Conservation (phyloP, 805 yeast species). For the Metschnikowia vanudenii region DNA sequence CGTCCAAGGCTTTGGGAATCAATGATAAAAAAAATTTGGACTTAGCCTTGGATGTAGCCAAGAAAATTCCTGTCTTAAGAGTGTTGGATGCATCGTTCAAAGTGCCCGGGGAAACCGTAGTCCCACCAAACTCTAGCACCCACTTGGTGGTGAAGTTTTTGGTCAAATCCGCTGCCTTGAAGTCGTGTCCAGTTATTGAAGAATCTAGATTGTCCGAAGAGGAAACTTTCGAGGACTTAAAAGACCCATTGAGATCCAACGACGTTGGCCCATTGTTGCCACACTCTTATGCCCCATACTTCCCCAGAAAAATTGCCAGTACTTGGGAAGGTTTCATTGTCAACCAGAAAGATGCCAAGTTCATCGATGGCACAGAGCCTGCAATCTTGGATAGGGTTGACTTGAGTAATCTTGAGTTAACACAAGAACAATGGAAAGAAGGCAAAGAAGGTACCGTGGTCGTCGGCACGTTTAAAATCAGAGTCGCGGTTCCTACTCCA, state of each 20-base stretch:
- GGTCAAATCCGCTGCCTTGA: constrained; percentile 70
- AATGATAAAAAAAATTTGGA: constrained; percentile 44
- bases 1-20: constrained; percentile 56
- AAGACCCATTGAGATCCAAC: constrained; percentile 68
- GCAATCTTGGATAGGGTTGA: constrained; percentile 50
- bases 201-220: constrained; percentile 49
- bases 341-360: constrained; percentile 74
- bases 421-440: constrained; percentile 51
- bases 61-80: constrained; percentile 65
- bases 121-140: constrained; percentile 64
- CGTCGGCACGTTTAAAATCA: constrained; percentile 74
- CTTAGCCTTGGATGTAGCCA: constrained; percentile 54
- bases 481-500: constrained; percentile 77
- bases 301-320: constrained; percentile 55
- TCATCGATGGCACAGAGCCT: constrained; percentile 63
- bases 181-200: constrained; percentile 49
- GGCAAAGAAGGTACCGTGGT: constrained; percentile 39
- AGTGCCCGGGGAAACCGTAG: constrained; percentile 81
- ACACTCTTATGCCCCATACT: constrained; percentile 66
- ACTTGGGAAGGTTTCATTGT: constrained; percentile 69
- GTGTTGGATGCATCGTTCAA: constrained; percentile 68
- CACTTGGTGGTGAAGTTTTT: constrained; percentile 75
- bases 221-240: constrained; percentile 62
- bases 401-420: constrained; percentile 52
- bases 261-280: constrained; percentile 70